Base-by-base conservation (phyloP, 805 yeast species). In the Pichia kluyveri region DNA sequence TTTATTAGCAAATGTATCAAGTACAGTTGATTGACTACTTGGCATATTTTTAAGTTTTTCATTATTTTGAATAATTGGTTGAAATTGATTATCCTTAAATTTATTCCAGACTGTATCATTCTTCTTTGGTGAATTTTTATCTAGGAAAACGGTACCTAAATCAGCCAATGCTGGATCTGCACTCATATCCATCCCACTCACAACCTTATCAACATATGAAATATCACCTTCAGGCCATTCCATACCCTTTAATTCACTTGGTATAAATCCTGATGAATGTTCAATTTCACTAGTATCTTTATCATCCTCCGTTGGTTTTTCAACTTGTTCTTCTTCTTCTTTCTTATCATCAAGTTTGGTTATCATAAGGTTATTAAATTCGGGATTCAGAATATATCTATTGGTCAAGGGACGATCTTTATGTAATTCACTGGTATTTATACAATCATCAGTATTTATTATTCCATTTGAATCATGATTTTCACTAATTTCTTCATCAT, bases 1-100 rank as follows among this genome's bases (percentile, higher is more conserved):
- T 1, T 61, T 59, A 30, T 61, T 57, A 2, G 65, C 63, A 56
- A 63, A 63, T 2, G 67, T 64, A 46, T 63, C 65, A 1, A 61
- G 60, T 3, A 58, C 42, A 5, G 53, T 51, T 1, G 54, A 46
- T 18, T 51, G 54, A 30, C 46, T 47, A 15, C 42, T 30, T 8
- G 63, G 60, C 15, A 53, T 50, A 40, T 53, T 48, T 19, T 54
- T 53, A 2, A 56, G 49, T 38, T 55, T 51, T 36, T 53, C 51
- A 30, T 55, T 43, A 38, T 57, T 57, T 2, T 8, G 37, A 8
- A 48, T 44, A 36, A 60, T 37, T 3, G 54, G 59, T n/a, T 49
- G 49, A 19, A 49, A 51, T 40, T 61, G 59, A 37, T 54, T 39
- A 12, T 49, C 51, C 30, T 51, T 49, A 44, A 62, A 63, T 45